Conservation (phyloP, 371 early-diverging fungal genomes). For the Massospora cicadina region DNA sequence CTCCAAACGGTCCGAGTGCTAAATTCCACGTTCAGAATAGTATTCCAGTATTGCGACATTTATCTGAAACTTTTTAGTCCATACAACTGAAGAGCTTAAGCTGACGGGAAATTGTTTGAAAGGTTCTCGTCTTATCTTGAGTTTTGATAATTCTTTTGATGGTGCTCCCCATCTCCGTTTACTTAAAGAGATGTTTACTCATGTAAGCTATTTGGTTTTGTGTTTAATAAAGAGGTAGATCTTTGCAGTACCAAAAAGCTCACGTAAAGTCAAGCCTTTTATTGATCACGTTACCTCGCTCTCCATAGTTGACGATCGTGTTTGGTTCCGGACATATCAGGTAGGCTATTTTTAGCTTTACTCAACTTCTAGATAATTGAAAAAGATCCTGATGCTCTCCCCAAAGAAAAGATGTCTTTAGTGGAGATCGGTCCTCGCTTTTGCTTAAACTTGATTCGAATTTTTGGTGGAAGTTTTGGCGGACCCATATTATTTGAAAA, state of each 20-base stretch:
- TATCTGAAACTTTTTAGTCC: conserved; percentile 30
- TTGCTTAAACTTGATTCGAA: conserved; percentile 74
- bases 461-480: conserved; percentile 88
- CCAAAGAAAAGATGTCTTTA: conserved; percentile 32
- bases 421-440: conserved; percentile 97
- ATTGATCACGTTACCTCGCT: conserved; percentile 87
- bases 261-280: conserved; percentile 87
- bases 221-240: conserved; percentile 21
- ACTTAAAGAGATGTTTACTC: conserved; percentile 77
- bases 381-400: conserved; percentile 20
- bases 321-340: conserved; percentile 95
- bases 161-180: conserved; percentile 57
- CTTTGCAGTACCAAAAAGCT: conserved; percentile 76
- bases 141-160: conserved; percentile 86
- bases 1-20: conserved; percentile 87
- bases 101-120: conserved; percentile 96
- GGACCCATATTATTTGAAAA: conserved; percentile 84
- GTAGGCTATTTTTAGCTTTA: conserved; percentile 18
- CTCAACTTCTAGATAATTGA: conserved; percentile 22
- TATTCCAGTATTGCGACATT: conserved; percentile 19
- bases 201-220: conserved; percentile 16
- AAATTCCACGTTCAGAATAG: conserved; percentile 90
- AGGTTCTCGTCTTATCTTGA: conserved; percentile 85
- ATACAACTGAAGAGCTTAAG: conserved; percentile 95
- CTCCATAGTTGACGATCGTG: conserved; percentile 67